Base-by-base conservation (phyloP, 257 asterid species). In the Sherardia arvensis region DNA sequence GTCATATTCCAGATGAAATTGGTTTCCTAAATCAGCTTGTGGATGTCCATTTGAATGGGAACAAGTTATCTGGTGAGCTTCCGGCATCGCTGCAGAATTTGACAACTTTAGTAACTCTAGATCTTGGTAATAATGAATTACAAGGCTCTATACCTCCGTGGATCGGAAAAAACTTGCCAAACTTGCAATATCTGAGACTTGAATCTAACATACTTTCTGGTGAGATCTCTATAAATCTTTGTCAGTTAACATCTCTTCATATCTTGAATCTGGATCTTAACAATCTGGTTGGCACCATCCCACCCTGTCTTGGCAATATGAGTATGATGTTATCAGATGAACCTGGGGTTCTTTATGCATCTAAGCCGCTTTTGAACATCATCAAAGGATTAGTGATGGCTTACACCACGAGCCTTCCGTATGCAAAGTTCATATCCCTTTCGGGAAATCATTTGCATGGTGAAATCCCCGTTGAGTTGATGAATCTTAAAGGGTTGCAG, bases 251-350 rank as follows among this genome's bases (percentile, higher is more conserved):
- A 2, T 29, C 1, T 65, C 47, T 78, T 14, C 79, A 74, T 32
- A 29, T 66, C 5, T n/a, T 77, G 25, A 74, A 74, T 63, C 33
- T 77, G 33, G 79, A 79, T 1, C 53, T 63, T 1, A 77, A 74
- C 60, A 48, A 36, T 11, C 23, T 71, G 0, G 32, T 67, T 0
- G 79, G 82, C 11, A 3, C 4, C 14, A 67, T 70, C 33, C 74
- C 82, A 0, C 63, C 18, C 2, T 77, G 79, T 54, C 61, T 77
- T 14, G 20, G 62, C 12, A 53, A 58, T 28, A 61, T 47, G 3
- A 47, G 3, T 20, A 8, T 47, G 79, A n/a, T n/a, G n/a, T n/a
- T n/a, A n/a, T n/a, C n/a, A n/a, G n/a, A n/a, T n/a, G n/a, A n/a
- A n/a, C n/a, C n/a, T n/a, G n/a, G n/a, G n/a, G n/a, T n/a, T n/a